phyloP scores from a whole-genome alignment of 192 early-diverging fungal species.

The Coemansia aciculifera region DNA sequence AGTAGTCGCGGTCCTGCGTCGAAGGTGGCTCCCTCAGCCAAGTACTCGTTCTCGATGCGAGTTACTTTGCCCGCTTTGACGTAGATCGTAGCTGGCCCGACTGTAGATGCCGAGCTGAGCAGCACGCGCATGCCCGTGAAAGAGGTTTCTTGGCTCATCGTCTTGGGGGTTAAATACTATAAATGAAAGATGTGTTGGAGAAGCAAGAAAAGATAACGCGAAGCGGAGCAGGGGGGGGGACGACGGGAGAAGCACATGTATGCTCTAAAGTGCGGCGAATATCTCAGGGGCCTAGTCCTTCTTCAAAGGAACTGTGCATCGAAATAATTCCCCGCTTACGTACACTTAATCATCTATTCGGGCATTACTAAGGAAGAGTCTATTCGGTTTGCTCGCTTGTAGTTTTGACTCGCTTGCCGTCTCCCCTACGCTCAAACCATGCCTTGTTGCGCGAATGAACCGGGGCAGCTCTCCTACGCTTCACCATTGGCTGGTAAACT shows the following conservation, averaged over 20 bases:
- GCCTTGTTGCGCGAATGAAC: slow-evolving; percentile 44
- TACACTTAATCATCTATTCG: neutral
- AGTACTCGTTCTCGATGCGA: slow-evolving; percentile 52
- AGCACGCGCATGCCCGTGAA: slow-evolving; percentile 55
- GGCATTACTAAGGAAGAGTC: neutral
- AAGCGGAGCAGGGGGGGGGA: neutral
- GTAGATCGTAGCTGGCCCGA: slow-evolving; percentile 61
- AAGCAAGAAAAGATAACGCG: slow-evolving; percentile 6
- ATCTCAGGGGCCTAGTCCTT: slow-evolving; percentile 1
- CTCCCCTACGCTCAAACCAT: slow-evolving; percentile 50
- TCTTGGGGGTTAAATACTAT: neutral
- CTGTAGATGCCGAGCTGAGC: slow-evolving; percentile 44
- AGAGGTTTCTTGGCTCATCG: slow-evolving; percentile 35
- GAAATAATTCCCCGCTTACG: slow-evolving; percentile 14
- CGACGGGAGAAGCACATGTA: neutral
- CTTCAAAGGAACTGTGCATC: neutral
- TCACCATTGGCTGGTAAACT: slow-evolving; percentile 40
- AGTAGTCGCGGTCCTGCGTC: slow-evolving; percentile 62
- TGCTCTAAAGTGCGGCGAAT: slow-evolving; percentile 9
- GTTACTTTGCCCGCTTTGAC: slow-evolving; percentile 61
- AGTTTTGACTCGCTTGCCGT: slow-evolving; percentile 15
- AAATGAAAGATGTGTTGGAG: neutral
- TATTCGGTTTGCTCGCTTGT: neutral
- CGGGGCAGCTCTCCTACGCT: slow-evolving; percentile 40
- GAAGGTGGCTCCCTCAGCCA: slow-evolving; percentile 44